Percentiles rank a stretch among this genome's conserved stretches.
Evolutionary conservation across 2,329 filamentous ascomycete genomes (phyloP).

Genomic region (Orbilia ellipsospora): DNA sequence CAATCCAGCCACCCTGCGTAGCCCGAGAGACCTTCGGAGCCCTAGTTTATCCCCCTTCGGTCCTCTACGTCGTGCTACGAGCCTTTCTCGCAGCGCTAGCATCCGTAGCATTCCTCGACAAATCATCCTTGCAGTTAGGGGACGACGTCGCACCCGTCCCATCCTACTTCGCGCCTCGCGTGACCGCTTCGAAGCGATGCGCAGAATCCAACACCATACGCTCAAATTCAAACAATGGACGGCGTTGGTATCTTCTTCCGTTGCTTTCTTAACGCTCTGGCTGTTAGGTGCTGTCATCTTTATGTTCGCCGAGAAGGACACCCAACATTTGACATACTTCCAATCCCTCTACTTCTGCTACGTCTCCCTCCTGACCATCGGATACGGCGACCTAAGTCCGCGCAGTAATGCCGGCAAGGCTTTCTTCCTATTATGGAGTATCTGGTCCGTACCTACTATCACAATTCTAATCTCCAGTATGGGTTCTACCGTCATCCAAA

Average conservation of each 20-base stretch:
- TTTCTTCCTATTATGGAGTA: constrained; percentile 91
- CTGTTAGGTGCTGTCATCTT: constrained; percentile 83
- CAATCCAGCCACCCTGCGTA: not conserved
- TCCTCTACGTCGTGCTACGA: not conserved
- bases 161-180: constrained; percentile 52
- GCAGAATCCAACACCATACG: constrained; percentile 77
- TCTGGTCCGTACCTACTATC: constrained; percentile 87
- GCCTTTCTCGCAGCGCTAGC: constrained; percentile 21
- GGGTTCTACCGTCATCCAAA: constrained; percentile 81
- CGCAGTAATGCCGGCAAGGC: constrained; percentile 80
- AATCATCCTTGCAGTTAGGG: constrained; percentile 20
- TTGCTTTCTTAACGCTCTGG: constrained; percentile 80
- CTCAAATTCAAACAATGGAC: constrained; percentile 77
- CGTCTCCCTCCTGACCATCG: constrained; percentile 83
- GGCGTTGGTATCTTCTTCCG: constrained; percentile 74
- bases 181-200: constrained; percentile 77
- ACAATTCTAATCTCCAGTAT: constrained; percentile 86
- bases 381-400: constrained; percentile 84
- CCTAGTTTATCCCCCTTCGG: not conserved
- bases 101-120: constrained; percentile 28
- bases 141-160: constrained; percentile 24
- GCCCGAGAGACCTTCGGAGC: not conserved
- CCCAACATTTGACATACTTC: constrained; percentile 76
- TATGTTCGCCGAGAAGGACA: constrained; percentile 68
- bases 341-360: constrained; percentile 87